A percentile compares a stretch with the other conserved stretches of the same genome.
Evolutionary conservation across 1,284 basidiomycete genomes (phyloP).

Genomic region (Ganoderma resinaceum): DNA sequence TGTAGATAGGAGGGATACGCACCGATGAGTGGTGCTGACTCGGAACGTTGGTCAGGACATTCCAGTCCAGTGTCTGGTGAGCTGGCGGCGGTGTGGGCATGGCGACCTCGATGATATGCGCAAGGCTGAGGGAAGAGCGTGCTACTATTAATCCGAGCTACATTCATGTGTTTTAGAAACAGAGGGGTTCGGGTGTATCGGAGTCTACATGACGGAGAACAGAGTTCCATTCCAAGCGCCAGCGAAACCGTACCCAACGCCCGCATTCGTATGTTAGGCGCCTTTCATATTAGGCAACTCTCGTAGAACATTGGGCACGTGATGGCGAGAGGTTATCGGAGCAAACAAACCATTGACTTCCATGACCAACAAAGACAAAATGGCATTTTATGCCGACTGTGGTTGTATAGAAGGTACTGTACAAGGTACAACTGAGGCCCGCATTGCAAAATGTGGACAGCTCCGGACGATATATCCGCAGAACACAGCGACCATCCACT

Average conservation of each 20-base stretch:
- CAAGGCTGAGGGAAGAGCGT: background rate
- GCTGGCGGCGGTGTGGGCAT: background rate
- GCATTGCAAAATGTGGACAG: too few species aligned
- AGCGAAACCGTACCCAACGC: background rate
- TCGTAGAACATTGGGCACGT: background rate
- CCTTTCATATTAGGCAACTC: background rate
- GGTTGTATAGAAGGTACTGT: too few species aligned
- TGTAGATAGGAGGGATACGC: background rate
- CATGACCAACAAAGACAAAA: background rate
- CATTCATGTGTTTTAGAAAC: background rate
- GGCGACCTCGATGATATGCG: background rate
- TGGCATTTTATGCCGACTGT: background rate
- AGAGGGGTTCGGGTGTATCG: background rate
- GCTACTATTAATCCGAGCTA: background rate
- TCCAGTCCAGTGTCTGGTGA: background rate
- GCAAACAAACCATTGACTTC: background rate
- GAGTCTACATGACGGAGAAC: background rate
- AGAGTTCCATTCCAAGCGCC: background rate
- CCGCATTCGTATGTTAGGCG: background rate
- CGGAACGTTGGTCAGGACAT: background rate
- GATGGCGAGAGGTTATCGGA: background rate
- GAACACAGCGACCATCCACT: too few species aligned
- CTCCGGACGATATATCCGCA: too few species aligned
- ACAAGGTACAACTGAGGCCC: too few species aligned
- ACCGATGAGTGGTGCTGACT: background rate